A percentile compares a stretch with the other conserved stretches of the same genome.
Evolutionary conservation across 768 basidiomycete genomes (phyloP).

Genomic region (Mrakia hoshinonis): DNA sequence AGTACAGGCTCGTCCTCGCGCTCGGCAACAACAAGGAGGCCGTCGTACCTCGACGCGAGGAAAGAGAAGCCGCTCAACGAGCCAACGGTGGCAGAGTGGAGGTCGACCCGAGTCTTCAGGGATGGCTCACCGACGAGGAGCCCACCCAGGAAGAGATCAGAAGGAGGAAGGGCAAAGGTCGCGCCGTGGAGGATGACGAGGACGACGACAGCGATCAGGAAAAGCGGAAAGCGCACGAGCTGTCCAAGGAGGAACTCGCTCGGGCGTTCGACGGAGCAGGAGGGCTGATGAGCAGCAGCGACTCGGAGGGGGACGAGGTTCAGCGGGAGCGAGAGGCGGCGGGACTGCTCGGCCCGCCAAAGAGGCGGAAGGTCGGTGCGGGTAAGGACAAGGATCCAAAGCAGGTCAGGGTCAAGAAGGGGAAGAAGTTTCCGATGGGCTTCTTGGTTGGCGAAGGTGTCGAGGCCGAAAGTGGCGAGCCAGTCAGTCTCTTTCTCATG

Average conservation of each 20-base stretch:
- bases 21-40: constrained; percentile 13
- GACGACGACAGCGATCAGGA: background rate
- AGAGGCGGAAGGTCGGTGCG: background rate
- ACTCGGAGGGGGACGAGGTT: background rate
- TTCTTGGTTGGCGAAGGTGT: background rate
- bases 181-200: background rate
- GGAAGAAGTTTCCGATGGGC: background rate
- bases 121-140: background rate
- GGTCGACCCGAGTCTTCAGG: background rate
- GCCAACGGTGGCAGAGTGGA: background rate
- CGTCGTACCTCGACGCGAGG: constrained; percentile 15
- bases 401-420: constrained; percentile 1
- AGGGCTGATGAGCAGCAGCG: background rate
- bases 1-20: constrained; percentile 12
- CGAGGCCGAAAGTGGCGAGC: background rate
- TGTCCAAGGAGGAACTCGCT: background rate
- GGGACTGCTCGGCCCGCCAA: background rate
- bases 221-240: background rate
- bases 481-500: no score
- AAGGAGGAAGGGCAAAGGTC: background rate
- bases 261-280: background rate
- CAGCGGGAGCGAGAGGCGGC: background rate
- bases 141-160: background rate
- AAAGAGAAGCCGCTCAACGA: constrained; percentile 6
- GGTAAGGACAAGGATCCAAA: background rate